Conservation (phyloP, 2,329 filamentous ascomycete genomes). For the Alternaria gansuensis region DNA sequence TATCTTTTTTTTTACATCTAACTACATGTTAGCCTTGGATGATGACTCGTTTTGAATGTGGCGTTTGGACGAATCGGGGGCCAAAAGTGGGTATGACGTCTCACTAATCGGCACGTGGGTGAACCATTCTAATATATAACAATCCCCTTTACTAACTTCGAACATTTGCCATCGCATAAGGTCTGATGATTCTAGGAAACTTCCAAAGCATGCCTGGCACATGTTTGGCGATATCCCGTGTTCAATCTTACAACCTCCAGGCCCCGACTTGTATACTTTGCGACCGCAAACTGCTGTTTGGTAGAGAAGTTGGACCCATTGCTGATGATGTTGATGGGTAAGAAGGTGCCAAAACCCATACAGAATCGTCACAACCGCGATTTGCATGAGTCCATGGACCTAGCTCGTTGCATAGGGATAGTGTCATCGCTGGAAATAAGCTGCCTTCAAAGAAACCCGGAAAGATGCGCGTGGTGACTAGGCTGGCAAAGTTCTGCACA, state of each 20-base stretch:
- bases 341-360: constrained; percentile 54
- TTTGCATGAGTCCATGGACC: constrained; percentile 51
- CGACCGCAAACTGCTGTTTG: constrained; percentile 38
- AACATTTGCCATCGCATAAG: too few relatives aligned
- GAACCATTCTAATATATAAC: not conserved
- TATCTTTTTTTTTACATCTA: not conserved
- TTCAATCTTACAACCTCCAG: not conserved
- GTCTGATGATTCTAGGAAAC: too few relatives aligned
- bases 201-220: not conserved
- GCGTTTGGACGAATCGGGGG: too few relatives aligned
- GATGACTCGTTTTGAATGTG: not conserved
- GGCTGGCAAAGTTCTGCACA: constrained; percentile 32
- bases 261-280: constrained; percentile 26
- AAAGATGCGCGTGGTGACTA: constrained; percentile 35
- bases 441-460: constrained; percentile 47
- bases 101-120: not conserved
- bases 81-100: not conserved
- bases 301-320: constrained; percentile 54
- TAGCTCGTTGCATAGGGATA: constrained; percentile 45
- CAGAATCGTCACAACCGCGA: constrained; percentile 53
- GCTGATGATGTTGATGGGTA: constrained; percentile 56
- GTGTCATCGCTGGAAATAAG: constrained; percentile 45
- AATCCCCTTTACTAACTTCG: too few relatives aligned
- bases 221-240: too few relatives aligned
- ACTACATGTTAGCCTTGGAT: too few relatives aligned